These are phyloP conservation scores for Neocucurbitaria cava DNA, from an alignment of 2,329 filamentous ascomycete species.

Conservation along the genomic window DNA sequence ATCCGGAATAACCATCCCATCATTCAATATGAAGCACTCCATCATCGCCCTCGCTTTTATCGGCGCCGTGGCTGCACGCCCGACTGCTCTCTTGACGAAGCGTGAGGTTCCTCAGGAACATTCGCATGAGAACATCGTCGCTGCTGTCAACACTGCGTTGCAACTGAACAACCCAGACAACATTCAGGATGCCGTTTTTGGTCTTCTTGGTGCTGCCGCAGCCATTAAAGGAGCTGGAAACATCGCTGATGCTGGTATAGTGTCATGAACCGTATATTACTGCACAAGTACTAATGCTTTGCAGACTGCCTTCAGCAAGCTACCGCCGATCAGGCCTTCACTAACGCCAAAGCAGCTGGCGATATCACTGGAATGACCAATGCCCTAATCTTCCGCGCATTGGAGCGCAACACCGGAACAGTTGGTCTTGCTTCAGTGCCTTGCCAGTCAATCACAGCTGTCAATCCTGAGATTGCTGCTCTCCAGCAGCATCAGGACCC, in stretches of 20 bases:
- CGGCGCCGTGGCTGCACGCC: slow-evolving; percentile 37
- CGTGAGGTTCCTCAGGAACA: slow-evolving; percentile 66
- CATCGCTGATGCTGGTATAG: slow-evolving; percentile 55
- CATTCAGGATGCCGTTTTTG: slow-evolving; percentile 60
- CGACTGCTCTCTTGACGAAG: slow-evolving; percentile 30
- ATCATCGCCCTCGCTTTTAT: slow-evolving; percentile 39
- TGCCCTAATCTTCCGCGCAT: slow-evolving; percentile 60
- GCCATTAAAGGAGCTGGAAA: slow-evolving; percentile 57
- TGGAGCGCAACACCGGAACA: slow-evolving; percentile 67
- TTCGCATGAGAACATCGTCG: slow-evolving; percentile 60
- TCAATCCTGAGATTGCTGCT: slow-evolving; percentile 71
- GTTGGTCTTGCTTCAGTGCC: slow-evolving; percentile 65
- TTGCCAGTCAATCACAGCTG: slow-evolving; percentile 62
- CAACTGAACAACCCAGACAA: slow-evolving; percentile 57
- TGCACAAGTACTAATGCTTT: slow-evolving; percentile 11
- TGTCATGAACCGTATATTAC: neutral
- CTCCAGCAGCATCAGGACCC: slow-evolving; percentile 72
- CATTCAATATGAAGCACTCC: slow-evolving; percentile 43
- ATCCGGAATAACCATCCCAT: slow-evolving; percentile 6
- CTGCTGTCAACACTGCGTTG: slow-evolving; percentile 54
- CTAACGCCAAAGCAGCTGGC: slow-evolving; percentile 62
- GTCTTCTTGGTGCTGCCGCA: slow-evolving; percentile 60
- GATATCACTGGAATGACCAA: slow-evolving; percentile 63
- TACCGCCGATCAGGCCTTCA: slow-evolving; percentile 66
- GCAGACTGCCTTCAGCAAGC: slow-evolving; percentile 65